Evolutionary conservation across 805 yeast species (phyloP).

Genomic region (Barnettozyma vustinii): DNA sequence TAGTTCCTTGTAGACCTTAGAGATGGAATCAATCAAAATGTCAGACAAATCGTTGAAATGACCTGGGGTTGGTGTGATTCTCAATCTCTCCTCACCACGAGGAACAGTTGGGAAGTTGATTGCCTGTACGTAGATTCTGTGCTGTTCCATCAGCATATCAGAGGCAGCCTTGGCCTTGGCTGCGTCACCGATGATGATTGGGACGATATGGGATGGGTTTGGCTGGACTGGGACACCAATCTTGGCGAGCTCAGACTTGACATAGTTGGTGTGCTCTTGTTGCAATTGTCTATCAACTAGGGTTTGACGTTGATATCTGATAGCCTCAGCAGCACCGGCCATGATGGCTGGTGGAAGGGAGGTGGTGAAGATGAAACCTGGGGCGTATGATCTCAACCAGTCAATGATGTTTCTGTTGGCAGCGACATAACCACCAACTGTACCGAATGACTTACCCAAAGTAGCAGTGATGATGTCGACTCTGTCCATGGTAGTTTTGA

Average conservation of each 20-base stretch:
- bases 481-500: conserved; percentile 72
- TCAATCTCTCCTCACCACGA: conserved; percentile 89
- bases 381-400: conserved; percentile 94
- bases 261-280: conserved; percentile 80
- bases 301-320: conserved; percentile 75
- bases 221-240: conserved; percentile 94
- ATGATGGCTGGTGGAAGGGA: conserved; percentile 94
- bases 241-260: conserved; percentile 61
- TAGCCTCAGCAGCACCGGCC: conserved; percentile 92
- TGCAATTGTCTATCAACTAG: conserved; percentile 75
- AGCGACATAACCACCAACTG: conserved; percentile 97
- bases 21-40: conserved; percentile 71
- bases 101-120: conserved; percentile 98
- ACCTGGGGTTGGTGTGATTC: conserved; percentile 99
- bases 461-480: conserved; percentile 97
- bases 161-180: conserved; percentile 87
- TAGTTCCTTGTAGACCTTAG: conserved; percentile 71
- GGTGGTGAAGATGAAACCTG: conserved; percentile 97
- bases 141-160: conserved; percentile 77
- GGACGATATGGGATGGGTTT: conserved; percentile 96
- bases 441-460: conserved; percentile 93
- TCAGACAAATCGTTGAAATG: conserved; percentile 76
- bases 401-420: conserved; percentile 80
- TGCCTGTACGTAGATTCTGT: conserved; percentile 93
- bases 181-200: conserved; percentile 92